A percentile compares a stretch with the other conserved stretches of the same genome.
Evolutionary conservation across 345 rosid genomes (phyloP).

Genomic region (Cardamine occulta): DNA sequence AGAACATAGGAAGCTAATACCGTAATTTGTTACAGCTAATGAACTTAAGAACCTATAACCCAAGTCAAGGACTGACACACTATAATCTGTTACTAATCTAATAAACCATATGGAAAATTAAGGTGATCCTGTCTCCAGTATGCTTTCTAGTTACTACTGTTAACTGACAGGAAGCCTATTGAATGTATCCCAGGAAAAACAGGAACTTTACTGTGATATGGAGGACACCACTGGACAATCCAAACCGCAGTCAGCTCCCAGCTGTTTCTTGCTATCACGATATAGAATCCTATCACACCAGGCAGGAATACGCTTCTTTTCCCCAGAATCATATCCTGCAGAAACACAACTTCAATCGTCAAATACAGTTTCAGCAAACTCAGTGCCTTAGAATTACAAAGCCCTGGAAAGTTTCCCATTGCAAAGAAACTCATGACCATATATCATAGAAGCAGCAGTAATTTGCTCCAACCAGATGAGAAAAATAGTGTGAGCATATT

Average conservation of each 20-base stretch:
- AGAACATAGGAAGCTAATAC: not conserved
- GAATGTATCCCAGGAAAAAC: not conserved
- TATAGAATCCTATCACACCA: slow-evolving; percentile 86
- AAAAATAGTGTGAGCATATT: not conserved
- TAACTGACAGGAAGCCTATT: slow-evolving; percentile 1
- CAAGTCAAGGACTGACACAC: not conserved
- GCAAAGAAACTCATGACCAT: not conserved
- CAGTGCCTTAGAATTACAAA: not conserved
- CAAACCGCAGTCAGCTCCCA: slow-evolving; percentile 64
- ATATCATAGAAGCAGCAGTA: slow-evolving; percentile 3
- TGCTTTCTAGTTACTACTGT: slow-evolving; percentile 10
- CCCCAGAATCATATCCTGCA: slow-evolving; percentile 84
- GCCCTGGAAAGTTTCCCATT: not conserved
- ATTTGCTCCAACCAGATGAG: slow-evolving; percentile 12
- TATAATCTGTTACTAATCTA: slow-evolving; percentile 10
- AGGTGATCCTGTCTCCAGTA: not conserved
- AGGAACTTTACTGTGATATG: slow-evolving; percentile 56
- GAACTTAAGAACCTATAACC: not conserved
- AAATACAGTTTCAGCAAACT: slow-evolving; percentile 2
- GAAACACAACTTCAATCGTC: slow-evolving; percentile 10
- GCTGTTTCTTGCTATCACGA: slow-evolving; percentile 60
- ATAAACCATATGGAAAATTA: slow-evolving; percentile 8
- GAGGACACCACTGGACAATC: slow-evolving; percentile 72
- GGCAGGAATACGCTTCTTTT: slow-evolving; percentile 85
- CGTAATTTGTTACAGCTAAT: not conserved